Percentiles rank a stretch among this genome's conserved stretches.
Evolutionary conservation across 2,329 filamentous ascomycete genomes (phyloP).

Genomic region (Lasiodiplodia citricola): DNA sequence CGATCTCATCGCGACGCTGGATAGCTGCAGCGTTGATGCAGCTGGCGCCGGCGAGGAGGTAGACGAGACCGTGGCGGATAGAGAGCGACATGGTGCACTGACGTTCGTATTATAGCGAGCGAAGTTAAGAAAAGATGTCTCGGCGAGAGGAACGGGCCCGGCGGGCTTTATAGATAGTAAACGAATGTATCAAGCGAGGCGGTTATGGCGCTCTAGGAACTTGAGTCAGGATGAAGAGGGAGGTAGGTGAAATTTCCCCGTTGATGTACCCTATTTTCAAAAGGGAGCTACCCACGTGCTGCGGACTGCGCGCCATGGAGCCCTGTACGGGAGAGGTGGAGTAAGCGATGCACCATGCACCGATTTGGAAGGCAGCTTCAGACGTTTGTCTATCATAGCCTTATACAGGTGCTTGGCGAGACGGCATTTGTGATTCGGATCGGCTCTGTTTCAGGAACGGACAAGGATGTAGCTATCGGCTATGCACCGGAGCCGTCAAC

Average conservation of each 20-base stretch:
- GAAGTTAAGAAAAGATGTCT: background rate
- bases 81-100: background rate
- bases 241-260: background rate
- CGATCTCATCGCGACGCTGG: slow-evolving; percentile 50
- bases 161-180: background rate
- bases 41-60: slow-evolving; percentile 9
- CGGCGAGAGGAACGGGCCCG: background rate
- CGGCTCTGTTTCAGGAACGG: background rate
- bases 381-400: slow-evolving; percentile 5
- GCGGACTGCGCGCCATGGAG: background rate
- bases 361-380: background rate
- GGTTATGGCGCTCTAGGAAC: background rate
- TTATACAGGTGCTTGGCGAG: background rate
- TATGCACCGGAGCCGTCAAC: background rate
- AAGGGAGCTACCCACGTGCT: slow-evolving; percentile 9
- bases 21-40: slow-evolving; percentile 29
- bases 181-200: background rate
- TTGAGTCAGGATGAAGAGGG: background rate
- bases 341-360: background rate
- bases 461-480: background rate
- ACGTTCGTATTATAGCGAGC: background rate
- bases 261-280: background rate
- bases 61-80: slow-evolving; percentile 3
- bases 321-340: background rate
- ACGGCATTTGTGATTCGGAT: background rate